A percentile compares a stretch with the other conserved stretches of the same genome.
Evolutionary conservation across 208 protist species (phyloP).

Genomic region (Porcisia hertigi): DNA sequence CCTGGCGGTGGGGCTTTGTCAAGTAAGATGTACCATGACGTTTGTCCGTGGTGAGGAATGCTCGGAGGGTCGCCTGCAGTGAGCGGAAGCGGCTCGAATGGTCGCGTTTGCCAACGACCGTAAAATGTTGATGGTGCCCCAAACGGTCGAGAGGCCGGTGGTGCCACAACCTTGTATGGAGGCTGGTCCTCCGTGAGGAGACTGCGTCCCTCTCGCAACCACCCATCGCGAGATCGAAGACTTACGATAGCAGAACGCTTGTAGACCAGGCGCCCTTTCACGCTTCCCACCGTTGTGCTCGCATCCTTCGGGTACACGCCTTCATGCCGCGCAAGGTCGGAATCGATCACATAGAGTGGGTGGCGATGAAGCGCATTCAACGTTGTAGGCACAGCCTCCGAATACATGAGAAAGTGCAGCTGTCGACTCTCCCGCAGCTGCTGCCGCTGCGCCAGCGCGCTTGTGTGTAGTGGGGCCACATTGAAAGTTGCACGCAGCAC

Average conservation of each 20-base stretch:
- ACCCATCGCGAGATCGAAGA: slow-evolving; percentile 85
- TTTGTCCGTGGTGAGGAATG: slow-evolving; percentile 76
- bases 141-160: slow-evolving; percentile 86
- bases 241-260: slow-evolving; percentile 85
- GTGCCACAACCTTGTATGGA: slow-evolving; percentile 81
- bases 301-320: slow-evolving; percentile 84
- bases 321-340: slow-evolving; percentile 71
- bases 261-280: slow-evolving; percentile 87
- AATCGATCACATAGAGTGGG: slow-evolving; percentile 89
- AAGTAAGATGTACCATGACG: slow-evolving; percentile 85
- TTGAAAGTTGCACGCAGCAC: slow-evolving; percentile 70
- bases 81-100: slow-evolving; percentile 78
- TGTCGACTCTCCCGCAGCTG: slow-evolving; percentile 63
- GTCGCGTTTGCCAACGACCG: slow-evolving; percentile 85
- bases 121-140: slow-evolving; percentile 66
- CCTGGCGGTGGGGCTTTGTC: slow-evolving; percentile 47
- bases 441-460: slow-evolving; percentile 30
- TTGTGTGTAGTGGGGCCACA: slow-evolving; percentile 18
- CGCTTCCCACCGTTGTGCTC: slow-evolving; percentile 74
- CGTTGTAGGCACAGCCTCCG: slow-evolving; percentile 83
- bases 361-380: slow-evolving; percentile 70
- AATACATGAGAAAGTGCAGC: slow-evolving; percentile 77
- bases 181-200: slow-evolving; percentile 55
- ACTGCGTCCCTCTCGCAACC: slow-evolving; percentile 80
- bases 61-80: slow-evolving; percentile 44